Conservation (phyloP, 2,329 filamentous ascomycete genomes). For the Aspergillus sp. region DNA sequence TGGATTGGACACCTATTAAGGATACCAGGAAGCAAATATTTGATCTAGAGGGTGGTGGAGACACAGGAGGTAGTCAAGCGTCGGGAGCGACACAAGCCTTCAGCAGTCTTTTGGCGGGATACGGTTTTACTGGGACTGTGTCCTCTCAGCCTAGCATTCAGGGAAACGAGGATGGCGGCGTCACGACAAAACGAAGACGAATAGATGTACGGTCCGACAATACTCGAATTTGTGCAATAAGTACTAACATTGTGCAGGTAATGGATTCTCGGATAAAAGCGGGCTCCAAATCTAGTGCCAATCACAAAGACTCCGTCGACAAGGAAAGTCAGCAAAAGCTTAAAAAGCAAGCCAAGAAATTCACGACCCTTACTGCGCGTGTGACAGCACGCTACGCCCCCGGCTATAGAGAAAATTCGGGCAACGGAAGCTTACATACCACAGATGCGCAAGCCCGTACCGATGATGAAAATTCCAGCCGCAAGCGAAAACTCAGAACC, state of each 20-base stretch:
- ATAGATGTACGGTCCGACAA: constrained; percentile 27
- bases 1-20: constrained; percentile 63
- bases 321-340: constrained; percentile 13
- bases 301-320: constrained; percentile 9
- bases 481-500: constrained; percentile 12
- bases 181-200: constrained; percentile 31
- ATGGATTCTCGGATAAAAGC: constrained; percentile 18
- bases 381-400: constrained; percentile 64
- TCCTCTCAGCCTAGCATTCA: constrained; percentile 9
- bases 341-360: constrained; percentile 60
- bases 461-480: constrained; percentile 2
- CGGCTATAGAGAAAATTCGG: constrained; percentile 21
- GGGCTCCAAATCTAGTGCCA: constrained; percentile 5
- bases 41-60: constrained; percentile 9
- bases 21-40: constrained; percentile 26
- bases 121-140: constrained; percentile 28
- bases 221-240: neutral
- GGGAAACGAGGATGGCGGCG: constrained; percentile 11
- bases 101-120: constrained; percentile 33
- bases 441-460: neutral
- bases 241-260: constrained; percentile 12
- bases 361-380: constrained; percentile 69
- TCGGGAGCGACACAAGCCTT: constrained; percentile 16
- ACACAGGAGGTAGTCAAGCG: neutral
- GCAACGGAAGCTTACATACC: neutral